These are phyloP conservation scores for Penicillium brasilianum DNA, from an alignment of 2,329 filamentous ascomycete genomes.

Conservation along the genomic window DNA sequence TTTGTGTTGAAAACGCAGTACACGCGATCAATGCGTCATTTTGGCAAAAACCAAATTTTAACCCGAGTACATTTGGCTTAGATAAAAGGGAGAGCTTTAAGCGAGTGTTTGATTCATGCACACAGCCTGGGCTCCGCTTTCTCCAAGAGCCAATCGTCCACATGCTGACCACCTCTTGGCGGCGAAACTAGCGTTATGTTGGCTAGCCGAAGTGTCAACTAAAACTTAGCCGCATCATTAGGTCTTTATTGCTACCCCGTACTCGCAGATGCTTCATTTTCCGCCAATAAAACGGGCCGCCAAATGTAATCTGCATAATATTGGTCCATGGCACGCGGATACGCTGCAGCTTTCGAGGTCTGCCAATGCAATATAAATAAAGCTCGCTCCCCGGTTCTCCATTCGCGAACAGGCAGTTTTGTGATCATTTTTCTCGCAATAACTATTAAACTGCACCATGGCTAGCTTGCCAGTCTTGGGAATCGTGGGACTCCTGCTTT, in stretches of 20 bases:
- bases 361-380: neutral
- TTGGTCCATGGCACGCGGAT: neutral
- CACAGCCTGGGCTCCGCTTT: neutral
- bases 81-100: neutral
- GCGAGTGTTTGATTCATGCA: neutral
- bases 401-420: neutral
- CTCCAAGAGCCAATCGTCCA: neutral
- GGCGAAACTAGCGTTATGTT: neutral
- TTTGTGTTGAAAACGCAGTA: too few species aligned
- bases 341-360: neutral
- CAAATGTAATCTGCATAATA: neutral
- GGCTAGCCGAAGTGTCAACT: neutral
- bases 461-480: neutral
- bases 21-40: too few species aligned
- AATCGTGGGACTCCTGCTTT: constrained; percentile 2
- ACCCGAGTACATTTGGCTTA: neutral
- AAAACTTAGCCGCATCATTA: neutral
- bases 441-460: neutral
- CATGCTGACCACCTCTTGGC: neutral
- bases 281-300: neutral
- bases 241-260: neutral
- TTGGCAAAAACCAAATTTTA: too few species aligned
- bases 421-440: neutral
- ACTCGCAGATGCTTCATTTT: neutral
- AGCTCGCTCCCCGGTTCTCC: neutral